These are phyloP conservation scores for Priceomyces carsonii DNA, from an alignment of 805 yeast species.

Conservation along the genomic window DNA sequence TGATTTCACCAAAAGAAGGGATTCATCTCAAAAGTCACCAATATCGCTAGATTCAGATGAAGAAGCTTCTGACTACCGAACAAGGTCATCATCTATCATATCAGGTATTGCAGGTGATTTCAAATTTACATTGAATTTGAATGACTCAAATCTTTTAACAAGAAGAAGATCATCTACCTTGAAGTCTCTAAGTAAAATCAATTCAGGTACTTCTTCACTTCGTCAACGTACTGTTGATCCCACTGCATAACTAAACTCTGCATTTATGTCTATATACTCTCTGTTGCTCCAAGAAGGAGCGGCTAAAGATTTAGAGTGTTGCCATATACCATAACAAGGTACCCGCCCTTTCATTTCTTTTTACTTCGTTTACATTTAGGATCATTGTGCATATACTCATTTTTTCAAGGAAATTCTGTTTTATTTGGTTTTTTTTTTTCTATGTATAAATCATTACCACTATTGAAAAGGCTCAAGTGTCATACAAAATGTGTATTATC, in stretches of 20 bases:
- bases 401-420: too few species aligned
- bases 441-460: too few species aligned
- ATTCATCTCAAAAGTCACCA: constrained; percentile 11
- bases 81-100: constrained; percentile 40
- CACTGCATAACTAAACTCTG: constrained; percentile 2
- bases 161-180: constrained; percentile 46
- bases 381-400: too few species aligned
- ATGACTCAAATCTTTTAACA: constrained; percentile 63
- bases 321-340: too few species aligned
- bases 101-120: constrained; percentile 41
- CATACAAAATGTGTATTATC: too few species aligned
- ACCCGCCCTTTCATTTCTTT: too few species aligned
- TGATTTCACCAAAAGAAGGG: constrained; percentile 6
- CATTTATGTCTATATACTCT: too few species aligned
- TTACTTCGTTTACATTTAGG: too few species aligned
- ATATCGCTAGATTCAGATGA: constrained; percentile 21
- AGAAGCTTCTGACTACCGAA: constrained; percentile 29
- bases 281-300: too few species aligned
- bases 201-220: not conserved
- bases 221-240: not conserved
- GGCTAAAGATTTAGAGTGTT: too few species aligned
- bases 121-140: constrained; percentile 60
- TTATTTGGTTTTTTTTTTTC: too few species aligned
- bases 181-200: constrained; percentile 4
- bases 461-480: too few species aligned